Evolutionary conservation across 768 basidiomycete genomes (phyloP), one percentile per base, ranked within the genome.

Genomic region (Butyriboletus loyo): DNA sequence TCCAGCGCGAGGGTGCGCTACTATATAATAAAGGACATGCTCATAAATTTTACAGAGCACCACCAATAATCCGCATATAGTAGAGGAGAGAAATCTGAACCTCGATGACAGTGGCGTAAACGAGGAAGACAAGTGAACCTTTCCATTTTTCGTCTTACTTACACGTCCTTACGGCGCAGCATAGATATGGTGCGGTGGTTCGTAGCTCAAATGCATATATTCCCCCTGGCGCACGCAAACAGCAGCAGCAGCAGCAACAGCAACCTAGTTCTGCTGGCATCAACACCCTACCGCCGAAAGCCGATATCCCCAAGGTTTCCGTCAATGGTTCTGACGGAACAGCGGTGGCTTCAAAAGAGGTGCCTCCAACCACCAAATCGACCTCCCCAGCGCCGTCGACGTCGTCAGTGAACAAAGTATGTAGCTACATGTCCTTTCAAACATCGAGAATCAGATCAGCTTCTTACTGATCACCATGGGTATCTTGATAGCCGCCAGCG

Each of bases 51-150:
- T 55, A 43, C 64, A 92, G 90, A 69, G 78, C 42, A 56, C 75
- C 11, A 75, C 85, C 4, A 84, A 69, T 61, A 98, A 98, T 70
- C 74, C 84, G 0, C 97, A 99, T 68, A 71, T 98, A 45, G 85
- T 87, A 38, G 97, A 98, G 70, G 97, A 98, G 72, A 84, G 97
- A 65, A 72, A 77, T 55, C 60, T 82, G 53, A 63, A 67, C 31
- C 71, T 82, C 17, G 87, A 91, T 65, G 87, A 89, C 57, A 86
- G 80, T 53, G 86, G 84, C 36, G 69, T 77, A 52, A 93, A 95
- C 66, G 97, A 99, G 74, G 97, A 99, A 71, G 96, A 98, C 75
- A 95, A 92, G 96, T 98, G 57, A 63, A 82, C 66, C 7, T 66
- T 22, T 42, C 39, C 17, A 31, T 54, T 59, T 59, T 35, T 57